Conservation (phyloP, 805 yeast genomes). For the Millerozyma miso region DNA sequence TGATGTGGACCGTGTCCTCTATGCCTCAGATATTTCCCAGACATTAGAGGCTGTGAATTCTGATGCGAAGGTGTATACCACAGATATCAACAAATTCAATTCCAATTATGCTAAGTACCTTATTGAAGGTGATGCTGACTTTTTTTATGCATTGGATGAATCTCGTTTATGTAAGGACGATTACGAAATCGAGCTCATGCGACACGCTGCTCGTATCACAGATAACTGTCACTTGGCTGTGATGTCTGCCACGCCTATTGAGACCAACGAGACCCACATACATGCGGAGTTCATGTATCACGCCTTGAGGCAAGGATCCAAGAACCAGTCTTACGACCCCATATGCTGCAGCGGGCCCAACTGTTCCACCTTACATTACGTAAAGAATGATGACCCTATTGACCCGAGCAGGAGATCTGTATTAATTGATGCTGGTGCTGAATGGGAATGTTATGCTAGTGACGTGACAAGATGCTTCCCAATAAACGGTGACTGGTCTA, state of each 20-base stretch:
- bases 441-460: constrained; percentile 88
- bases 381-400: constrained; percentile 61
- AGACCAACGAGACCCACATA: constrained; percentile 81
- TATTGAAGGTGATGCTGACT: constrained; percentile 41
- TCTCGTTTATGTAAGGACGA: constrained; percentile 80
- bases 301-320: constrained; percentile 90
- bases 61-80: constrained; percentile 40
- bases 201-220: constrained; percentile 77
- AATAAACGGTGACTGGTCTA: constrained; percentile 81
- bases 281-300: constrained; percentile 96
- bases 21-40: constrained; percentile 46
- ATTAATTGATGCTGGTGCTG: constrained; percentile 95
- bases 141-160: constrained; percentile 77
- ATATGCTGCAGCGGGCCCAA: constrained; percentile 92
- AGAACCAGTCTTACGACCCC: constrained; percentile 86
- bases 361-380: constrained; percentile 88
- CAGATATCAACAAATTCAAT: constrained; percentile 50
- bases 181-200: constrained; percentile 72
- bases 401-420: constrained; percentile 57
- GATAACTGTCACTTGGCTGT: constrained; percentile 88
- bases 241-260: constrained; percentile 89
- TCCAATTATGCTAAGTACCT: constrained; percentile 33
- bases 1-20: constrained; percentile 81
- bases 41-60: constrained; percentile 25
- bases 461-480: constrained; percentile 98